Base-by-base conservation (phyloP, 2,329 filamentous ascomycete genomes). In the Aureobasidium sp. region DNA sequence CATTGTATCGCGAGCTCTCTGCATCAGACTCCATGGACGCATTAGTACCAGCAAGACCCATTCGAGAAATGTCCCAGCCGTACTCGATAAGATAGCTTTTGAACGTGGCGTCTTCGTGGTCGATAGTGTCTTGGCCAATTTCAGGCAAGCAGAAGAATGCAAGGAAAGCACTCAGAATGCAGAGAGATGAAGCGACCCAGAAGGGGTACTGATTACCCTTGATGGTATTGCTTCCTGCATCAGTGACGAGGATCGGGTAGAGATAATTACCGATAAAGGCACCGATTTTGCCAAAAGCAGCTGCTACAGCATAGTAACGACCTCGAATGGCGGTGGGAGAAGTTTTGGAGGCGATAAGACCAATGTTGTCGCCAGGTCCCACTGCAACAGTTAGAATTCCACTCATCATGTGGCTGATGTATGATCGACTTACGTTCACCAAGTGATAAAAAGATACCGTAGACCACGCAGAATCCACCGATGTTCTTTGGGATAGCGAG, bases 311-410 rank as follows among this genome's bases (percentile, higher is more conserved):
- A 72, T 90, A 90, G 77, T 90, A 90, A 74, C 93, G 88, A 2
- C 94, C 95, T 42, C 94, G 69, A 20, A 98, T 91, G 25, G 92
- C 91, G 6, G 95, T 97, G 0, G 95, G 93, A 72, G 90, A 94
- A 2, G 93, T 95, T 83, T 97, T 97, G 55, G 92, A 92, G 0
- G 95, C 94, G 36, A 97, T 79, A 0, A 97, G 86, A 3, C 94
- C 94, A 71, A 97, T 97, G 77, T 97, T 54, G 31, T 54, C 50
- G 4, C 50, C 50, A 0, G 94, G 93, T 0, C 94, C 94, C 31
- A 95, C 45, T 47, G 23, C 23, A 7, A 25, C 4, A 27, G 4
- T 47, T 27, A 47, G 45, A n/a, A 47, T 47, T 3, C 27, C 7
- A 11, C n/a, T n/a, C n/a, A n/a, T n/a, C n/a, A n/a, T n/a, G n/a